A percentile compares a stretch with the other conserved stretches of the same genome.
Evolutionary conservation across 371 early-diverging fungal genomes (phyloP).

Genomic region (Circinella minor): DNA sequence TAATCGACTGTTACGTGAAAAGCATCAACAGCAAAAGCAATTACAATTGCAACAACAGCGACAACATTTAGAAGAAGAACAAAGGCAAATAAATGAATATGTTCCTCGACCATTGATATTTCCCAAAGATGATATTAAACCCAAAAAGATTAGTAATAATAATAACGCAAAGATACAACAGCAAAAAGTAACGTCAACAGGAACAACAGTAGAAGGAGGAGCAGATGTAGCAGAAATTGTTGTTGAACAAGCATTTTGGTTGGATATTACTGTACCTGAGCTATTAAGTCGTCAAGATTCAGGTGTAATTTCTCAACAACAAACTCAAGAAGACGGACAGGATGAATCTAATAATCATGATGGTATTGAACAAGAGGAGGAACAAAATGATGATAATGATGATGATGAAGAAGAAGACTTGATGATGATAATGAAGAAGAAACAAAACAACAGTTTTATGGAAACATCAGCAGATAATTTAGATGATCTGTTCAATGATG

Average conservation of each 20-base stretch:
- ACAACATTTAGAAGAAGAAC: neutral
- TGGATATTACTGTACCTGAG: neutral
- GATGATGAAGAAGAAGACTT: neutral
- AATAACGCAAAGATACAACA: neutral
- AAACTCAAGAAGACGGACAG: neutral
- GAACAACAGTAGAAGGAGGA: neutral
- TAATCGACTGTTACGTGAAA: neutral
- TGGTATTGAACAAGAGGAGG: neutral
- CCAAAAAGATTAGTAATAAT: neutral
- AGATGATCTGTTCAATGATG: slow-evolving; percentile 3
- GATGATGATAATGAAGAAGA: neutral
- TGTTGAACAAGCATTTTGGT: neutral
- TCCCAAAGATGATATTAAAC: neutral
- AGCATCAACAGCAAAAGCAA: neutral
- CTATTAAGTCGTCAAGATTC: neutral
- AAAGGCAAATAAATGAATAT: neutral
- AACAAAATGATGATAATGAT: neutral
- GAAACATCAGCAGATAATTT: neutral
- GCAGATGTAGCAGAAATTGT: neutral
- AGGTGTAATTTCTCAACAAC: neutral
- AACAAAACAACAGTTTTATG: no score
- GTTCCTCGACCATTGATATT: neutral
- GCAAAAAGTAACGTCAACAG: neutral
- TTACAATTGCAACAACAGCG: neutral
- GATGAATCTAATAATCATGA: no score